These are phyloP conservation scores for Lasiodiplodia hormozganensis DNA, from an alignment of 2,329 filamentous ascomycete genomes.

Conservation along the genomic window DNA sequence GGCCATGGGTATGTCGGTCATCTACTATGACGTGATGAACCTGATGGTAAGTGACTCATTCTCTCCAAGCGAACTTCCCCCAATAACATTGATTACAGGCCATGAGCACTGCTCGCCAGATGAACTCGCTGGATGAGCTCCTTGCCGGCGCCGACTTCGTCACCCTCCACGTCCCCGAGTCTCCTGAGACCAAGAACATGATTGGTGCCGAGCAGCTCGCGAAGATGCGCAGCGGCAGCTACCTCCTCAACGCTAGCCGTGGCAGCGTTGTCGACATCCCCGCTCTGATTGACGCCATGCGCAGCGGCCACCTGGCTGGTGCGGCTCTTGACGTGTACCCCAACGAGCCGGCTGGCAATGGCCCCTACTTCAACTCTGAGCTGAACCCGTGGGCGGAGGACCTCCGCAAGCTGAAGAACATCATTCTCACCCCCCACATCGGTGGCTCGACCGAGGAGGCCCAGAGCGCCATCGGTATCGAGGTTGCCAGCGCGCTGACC, in stretches of 20 bases:
- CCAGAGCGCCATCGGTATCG: slow-evolving; percentile 92
- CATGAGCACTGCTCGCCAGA: slow-evolving; percentile 84
- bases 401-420: slow-evolving; percentile 82
- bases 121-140: slow-evolving; percentile 77
- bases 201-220: slow-evolving; percentile 80
- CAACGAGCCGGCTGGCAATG: slow-evolving; percentile 90
- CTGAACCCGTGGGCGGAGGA: slow-evolving; percentile 88
- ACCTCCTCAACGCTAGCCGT: slow-evolving; percentile 94
- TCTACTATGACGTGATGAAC: slow-evolving; percentile 95
- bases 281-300: slow-evolving; percentile 86
- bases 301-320: slow-evolving; percentile 84
- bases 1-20: slow-evolving; percentile 96
- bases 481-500: slow-evolving; percentile 87
- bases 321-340: slow-evolving; percentile 98
- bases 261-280: slow-evolving; percentile 94
- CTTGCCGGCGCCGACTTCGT: slow-evolving; percentile 87
- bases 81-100: slow-evolving; percentile 49
- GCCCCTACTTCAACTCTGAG: slow-evolving; percentile 87
- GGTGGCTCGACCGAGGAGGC: slow-evolving; percentile 98
- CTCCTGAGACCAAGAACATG: slow-evolving; percentile 91
- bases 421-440: slow-evolving; percentile 96
- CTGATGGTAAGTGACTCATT: slow-evolving; percentile 67
- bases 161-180: slow-evolving; percentile 91
- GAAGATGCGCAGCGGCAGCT: slow-evolving; percentile 90
- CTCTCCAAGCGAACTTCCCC: not conserved